These are phyloP conservation scores for Aspergillus sp. DNA, from an alignment of 2,329 filamentous ascomycete species.

Conservation along the genomic window DNA sequence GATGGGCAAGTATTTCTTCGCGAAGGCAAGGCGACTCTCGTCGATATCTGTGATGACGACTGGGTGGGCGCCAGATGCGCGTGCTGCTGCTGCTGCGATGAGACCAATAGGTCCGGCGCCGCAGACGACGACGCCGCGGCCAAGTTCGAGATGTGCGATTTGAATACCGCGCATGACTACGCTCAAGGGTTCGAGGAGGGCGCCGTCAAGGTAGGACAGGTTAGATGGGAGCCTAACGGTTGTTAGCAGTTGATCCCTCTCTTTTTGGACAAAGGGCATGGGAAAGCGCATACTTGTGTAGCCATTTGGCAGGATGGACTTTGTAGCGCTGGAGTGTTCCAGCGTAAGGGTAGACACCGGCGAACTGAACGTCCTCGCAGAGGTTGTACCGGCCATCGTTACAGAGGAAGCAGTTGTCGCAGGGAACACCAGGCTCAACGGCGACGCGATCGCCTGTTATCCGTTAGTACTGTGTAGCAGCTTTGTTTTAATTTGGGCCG, in stretches of 20 bases:
- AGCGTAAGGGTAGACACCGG: slow-evolving; percentile 61
- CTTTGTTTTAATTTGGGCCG: not conserved
- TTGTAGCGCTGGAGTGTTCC: slow-evolving; percentile 64
- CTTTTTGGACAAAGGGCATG: no score
- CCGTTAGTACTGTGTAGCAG: not conserved
- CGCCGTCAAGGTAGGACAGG: slow-evolving; percentile 59
- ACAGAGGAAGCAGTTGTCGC: slow-evolving; percentile 61
- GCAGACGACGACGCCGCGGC: slow-evolving; percentile 57
- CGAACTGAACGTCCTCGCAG: slow-evolving; percentile 62
- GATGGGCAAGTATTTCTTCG: slow-evolving; percentile 56
- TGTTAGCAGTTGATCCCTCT: not conserved
- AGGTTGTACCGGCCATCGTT: slow-evolving; percentile 62
- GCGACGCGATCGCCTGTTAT: slow-evolving; percentile 62
- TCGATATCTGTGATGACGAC: slow-evolving; percentile 66
- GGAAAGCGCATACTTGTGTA: slow-evolving; percentile 41
- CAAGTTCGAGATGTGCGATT: slow-evolving; percentile 54
- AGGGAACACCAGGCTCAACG: slow-evolving; percentile 66
- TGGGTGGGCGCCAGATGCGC: slow-evolving; percentile 63
- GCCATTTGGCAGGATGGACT: slow-evolving; percentile 60
- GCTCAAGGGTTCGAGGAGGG: slow-evolving; percentile 64
- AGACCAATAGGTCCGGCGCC: slow-evolving; percentile 66
- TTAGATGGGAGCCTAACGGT: slow-evolving; percentile 50
- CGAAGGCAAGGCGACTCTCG: slow-evolving; percentile 56
- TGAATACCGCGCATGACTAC: slow-evolving; percentile 64
- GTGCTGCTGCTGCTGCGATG: slow-evolving; percentile 57